Evolutionary conservation across 331 rosid species (phyloP).

Genomic region (Quercus tomentella): DNA sequence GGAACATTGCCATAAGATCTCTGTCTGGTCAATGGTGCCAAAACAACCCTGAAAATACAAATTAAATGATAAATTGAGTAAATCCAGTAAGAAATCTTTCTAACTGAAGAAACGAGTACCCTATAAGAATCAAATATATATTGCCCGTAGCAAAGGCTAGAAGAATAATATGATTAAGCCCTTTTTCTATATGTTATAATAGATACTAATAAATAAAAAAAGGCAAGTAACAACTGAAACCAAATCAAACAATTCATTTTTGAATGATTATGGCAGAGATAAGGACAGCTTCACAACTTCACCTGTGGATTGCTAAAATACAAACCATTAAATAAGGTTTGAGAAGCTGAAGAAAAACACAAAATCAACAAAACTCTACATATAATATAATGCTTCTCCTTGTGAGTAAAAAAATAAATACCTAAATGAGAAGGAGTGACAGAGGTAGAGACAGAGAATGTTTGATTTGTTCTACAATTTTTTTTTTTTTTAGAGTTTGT

Average conservation of each 20-base stretch:
- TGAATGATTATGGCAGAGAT: not conserved
- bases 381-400: too few species aligned
- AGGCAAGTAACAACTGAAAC: not conserved
- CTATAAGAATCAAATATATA: not conserved
- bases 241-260: not conserved
- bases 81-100: not conserved
- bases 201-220: not conserved
- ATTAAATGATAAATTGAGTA: not conserved
- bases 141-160: not conserved
- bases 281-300: not conserved
- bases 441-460: too few species aligned
- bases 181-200: not conserved
- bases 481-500: too few species aligned
- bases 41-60: constrained; percentile 22
- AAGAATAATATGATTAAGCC: not conserved
- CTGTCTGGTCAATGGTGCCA: constrained; percentile 32
- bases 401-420: too few species aligned
- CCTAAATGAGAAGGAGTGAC: too few species aligned
- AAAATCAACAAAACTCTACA: too few species aligned
- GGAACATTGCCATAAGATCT: constrained; percentile 32
- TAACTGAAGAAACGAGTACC: not conserved
- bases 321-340: not conserved
- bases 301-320: too few species aligned
- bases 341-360: too few species aligned
- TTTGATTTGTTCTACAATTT: too few species aligned